Percentiles rank a stretch among this genome's conserved stretches.
Conservation (phyloP, 2,329 filamentous ascomycete genomes). For the Atkinsonella texensis region DNA sequence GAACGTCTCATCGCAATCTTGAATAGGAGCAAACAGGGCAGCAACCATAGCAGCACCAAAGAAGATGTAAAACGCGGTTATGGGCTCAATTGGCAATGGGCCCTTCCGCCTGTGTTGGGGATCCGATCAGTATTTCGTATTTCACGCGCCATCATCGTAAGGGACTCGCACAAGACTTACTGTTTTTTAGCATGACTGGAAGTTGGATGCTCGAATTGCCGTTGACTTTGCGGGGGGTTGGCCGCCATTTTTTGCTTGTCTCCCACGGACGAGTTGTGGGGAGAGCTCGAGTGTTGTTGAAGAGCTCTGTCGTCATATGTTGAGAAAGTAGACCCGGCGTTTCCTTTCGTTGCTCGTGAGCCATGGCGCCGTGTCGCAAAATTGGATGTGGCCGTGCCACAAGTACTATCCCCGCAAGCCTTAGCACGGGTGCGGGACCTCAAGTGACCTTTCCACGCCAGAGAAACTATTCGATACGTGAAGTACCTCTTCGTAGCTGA, state of each 20-base stretch:
- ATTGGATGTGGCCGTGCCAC: too few relatives aligned
- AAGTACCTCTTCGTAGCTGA: too few relatives aligned
- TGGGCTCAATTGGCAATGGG: slow-evolving; percentile 55
- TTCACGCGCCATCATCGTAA: background rate
- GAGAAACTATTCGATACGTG: background rate
- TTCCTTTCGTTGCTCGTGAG: background rate
- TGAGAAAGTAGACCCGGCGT: slow-evolving; percentile 6
- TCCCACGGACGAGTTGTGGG: slow-evolving; percentile 5
- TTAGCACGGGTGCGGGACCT: too few relatives aligned
- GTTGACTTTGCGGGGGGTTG: slow-evolving; percentile 15
- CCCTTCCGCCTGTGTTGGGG: slow-evolving; percentile 29
- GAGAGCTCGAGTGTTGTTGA: slow-evolving; percentile 9
- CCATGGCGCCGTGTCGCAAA: background rate
- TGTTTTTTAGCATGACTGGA: slow-evolving; percentile 41
- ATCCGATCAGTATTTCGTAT: slow-evolving; percentile 3
- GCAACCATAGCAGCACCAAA: slow-evolving; percentile 61
- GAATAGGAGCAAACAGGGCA: slow-evolving; percentile 77
- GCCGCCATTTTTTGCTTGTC: slow-evolving; percentile 26
- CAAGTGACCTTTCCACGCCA: background rate
- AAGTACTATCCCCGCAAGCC: too few relatives aligned
- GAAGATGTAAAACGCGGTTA: slow-evolving; percentile 71
- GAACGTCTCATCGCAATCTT: slow-evolving; percentile 97
- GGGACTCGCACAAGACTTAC: slow-evolving; percentile 17
- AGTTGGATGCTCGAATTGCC: slow-evolving; percentile 34
- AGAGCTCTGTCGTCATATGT: slow-evolving; percentile 13